These are phyloP conservation scores for Helicocarpus griseus DNA, from an alignment of 2,329 filamentous ascomycete species.

Conservation along the genomic window DNA sequence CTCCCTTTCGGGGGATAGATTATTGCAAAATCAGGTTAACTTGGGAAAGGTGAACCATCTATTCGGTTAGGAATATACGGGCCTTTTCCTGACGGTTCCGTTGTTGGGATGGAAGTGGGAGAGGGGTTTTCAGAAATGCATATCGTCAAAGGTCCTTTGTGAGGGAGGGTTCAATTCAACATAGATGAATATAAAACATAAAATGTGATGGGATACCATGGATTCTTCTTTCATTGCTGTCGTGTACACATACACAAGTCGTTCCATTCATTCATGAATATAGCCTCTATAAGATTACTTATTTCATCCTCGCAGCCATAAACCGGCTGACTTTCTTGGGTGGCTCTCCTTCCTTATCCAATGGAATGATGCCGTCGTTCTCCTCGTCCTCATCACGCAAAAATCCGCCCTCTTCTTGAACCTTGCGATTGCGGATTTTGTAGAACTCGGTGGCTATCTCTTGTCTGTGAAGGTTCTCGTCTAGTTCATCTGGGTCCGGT, in stretches of 20 bases:
- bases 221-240: neutral
- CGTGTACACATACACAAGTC: neutral
- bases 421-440: constrained; percentile 69
- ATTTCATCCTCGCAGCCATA: constrained; percentile 36
- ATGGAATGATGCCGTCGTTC: constrained; percentile 49
- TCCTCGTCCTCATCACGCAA: constrained; percentile 61
- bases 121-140: neutral
- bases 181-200: neutral
- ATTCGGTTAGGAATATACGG: neutral
- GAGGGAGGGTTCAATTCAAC: neutral
- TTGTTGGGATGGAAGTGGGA: neutral
- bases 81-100: constrained; percentile 1
- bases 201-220: neutral
- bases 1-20: neutral
- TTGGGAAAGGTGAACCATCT: neutral
- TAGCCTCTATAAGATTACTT: constrained; percentile 4
- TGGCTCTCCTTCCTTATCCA: constrained; percentile 40
- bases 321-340: constrained; percentile 37
- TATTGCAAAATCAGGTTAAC: neutral
- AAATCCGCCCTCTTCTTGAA: constrained; percentile 76
- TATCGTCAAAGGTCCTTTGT: neutral
- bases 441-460: constrained; percentile 79
- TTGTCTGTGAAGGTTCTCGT: constrained; percentile 61
- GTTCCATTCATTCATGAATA: neutral
- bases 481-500: constrained; percentile 55